Base-by-base conservation (phyloP, 768 basidiomycete genomes). In the Lepiota venenata region DNA sequence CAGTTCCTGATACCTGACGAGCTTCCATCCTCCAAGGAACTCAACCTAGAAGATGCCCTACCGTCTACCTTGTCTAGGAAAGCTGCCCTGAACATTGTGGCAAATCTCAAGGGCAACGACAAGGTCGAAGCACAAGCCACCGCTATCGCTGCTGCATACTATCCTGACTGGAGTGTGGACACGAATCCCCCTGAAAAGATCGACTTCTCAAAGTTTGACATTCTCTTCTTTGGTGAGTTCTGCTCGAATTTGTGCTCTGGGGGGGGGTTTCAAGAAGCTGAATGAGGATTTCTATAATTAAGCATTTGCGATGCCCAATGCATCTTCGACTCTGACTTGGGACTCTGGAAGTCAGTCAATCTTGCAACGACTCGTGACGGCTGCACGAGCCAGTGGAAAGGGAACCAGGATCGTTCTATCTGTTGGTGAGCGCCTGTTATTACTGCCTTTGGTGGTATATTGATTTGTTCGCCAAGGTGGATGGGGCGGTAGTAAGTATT, bases 241-340 rank as follows among this genome's bases (percentile, higher is more conserved):
- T 22, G 39, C 25, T 39, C 5, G n/a, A n/a, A n/a, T 37, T 46
- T 15, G 39, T 16, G 11, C 35, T 37, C 2, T 41, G 11, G 27
- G 25, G 25, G 25, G 25, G 25, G 25, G 4, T 41, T 36, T 11
- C 1, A 39, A 5, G 15, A 35, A 22, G 9, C 22, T 25, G 7
- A 21, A 16, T 22, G 14, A 21, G 9, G 41, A 42, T n/a, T n/a
- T n/a, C n/a, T n/a, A 5, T 51, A 16, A 14, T 51, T 5, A n/a
- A 86, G 87, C 88, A 6, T 91, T 90, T 62, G 87, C 82, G 6
- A 79, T 81, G 16, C 85, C 87, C 6, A 85, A 78, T 55, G 81
- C 84, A 11, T 76, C 78, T 32, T 73, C 69, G 57, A 72, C 70
- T 14, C 66, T 90, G 21, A 67, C 69, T 38, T 84, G 81, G 69